Base-by-base conservation (phyloP, 2,329 filamentous ascomycete species). In the Cladosporium sp. region DNA sequence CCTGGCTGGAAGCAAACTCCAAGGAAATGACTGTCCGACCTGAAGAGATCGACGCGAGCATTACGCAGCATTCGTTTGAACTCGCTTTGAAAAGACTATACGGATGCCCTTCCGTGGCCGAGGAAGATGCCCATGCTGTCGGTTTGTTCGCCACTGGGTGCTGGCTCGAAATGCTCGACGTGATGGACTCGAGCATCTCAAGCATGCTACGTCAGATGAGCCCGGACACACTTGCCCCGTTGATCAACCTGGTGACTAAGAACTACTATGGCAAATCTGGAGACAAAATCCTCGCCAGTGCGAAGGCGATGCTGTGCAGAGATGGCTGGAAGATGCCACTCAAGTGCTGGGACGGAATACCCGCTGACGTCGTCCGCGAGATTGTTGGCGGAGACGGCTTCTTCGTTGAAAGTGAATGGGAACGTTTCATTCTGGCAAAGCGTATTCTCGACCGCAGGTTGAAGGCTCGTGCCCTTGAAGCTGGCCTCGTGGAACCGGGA, bases 361-460 rank as follows among this genome's bases (percentile, higher is more conserved):
- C 78, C 4, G 77, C 76, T 5, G 79, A 82, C 54, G 73, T 80
- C 48, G 70, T 80, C 38, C 72, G 78, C n/a, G 79, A 82, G 55
- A 76, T 82, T 13, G 73, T 82, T 27, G 79, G 77, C 7, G 78
- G 76, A 9, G 79, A 82, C 60, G 78, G 79, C 24, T 82, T 82
- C 63, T 82, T 76, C 58, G 72, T 81, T 18, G 71, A 77, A 32
- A 75, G 75, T 29, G 79, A 82, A 61, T 82, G 78, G 76, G 74
- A 80, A 51, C 65, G 79, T 48, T 82, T 78, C 76, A 71, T 77
- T 8, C 70, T 82, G 13, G 70, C 77, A 3, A 77, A 79, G 58
- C 72, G 76, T 12, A 67, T 82, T 9, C 66, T 81, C 11, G 75
- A 81, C 56, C 71, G 77, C 19, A 68, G 75, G 48, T 65, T 82